Base-by-base conservation (phyloP, 352 stramenopile species). In the Pythium brachiatum region DNA sequence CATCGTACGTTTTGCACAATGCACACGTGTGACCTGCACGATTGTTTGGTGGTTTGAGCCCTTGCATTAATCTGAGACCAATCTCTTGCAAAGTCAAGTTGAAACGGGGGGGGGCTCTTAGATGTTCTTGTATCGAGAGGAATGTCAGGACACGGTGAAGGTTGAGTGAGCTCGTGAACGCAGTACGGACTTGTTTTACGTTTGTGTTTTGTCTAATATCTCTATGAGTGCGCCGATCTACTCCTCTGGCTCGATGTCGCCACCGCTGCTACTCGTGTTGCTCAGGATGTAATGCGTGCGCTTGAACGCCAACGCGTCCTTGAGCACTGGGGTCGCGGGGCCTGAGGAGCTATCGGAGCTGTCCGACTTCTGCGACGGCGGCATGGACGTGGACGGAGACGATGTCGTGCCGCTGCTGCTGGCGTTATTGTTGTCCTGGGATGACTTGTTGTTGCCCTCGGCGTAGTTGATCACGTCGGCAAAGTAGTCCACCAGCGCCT, bases 401-500 rank as follows among this genome's bases (percentile, higher is more conserved):
- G 48, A 58, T 1, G 29, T 48, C 52, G 20, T 60, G n/a, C n/a
- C 15, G 38, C 61, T 78, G 18, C 51, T 54, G 16, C n/a, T n/a
- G n/a, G n/a, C n/a, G n/a, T n/a, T n/a, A n/a, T 64, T 74, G 25
- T 67, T 66, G 29, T 68, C 77, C 39, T 32, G 69, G n/a, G 69
- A 63, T 20, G 70, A 66, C 38, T 60, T 72, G 21, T 68, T 59
- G 29, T 92, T 88, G 38, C 74, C 59, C 62, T 94, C 86, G 1
- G 82, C 84, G 39, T 81, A 95, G 27, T 72, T 69, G 57, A 95
- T 93, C 21, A 76, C 81, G 52, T 90, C 78, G 11, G 76, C 70
- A 53, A 95, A 74, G 58, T 95, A 95, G 62, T 95, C 86, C 18
- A 93, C 84, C 25, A 95, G 75, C 44, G 90, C 86, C 51, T 95